Conservation (phyloP, 163 green algal species). For the Smithsoniella earleae region DNA sequence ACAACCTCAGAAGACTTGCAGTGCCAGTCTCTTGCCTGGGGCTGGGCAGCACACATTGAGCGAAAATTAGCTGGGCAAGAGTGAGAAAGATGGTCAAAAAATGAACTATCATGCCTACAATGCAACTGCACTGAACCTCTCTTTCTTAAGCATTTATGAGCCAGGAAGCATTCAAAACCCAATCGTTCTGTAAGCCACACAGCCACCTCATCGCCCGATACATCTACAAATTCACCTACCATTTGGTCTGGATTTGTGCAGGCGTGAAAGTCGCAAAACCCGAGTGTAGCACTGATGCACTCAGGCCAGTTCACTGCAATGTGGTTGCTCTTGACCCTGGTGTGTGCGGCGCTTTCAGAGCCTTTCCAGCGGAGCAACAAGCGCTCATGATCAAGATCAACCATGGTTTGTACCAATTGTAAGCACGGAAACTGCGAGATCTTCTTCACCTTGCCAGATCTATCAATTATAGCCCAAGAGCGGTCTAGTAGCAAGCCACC, state of each 20-base stretch:
- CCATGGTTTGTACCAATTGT: neutral
- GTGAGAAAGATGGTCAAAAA: too few relatives aligned
- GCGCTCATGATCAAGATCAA: neutral
- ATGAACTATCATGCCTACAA: too few relatives aligned
- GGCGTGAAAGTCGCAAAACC: too few relatives aligned
- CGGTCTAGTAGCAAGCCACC: slow-evolving; percentile 74
- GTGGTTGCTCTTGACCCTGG: neutral
- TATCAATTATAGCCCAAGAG: slow-evolving; percentile 70
- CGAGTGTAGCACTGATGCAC: too few relatives aligned
- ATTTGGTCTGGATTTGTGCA: neutral
- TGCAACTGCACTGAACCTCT: too few relatives aligned
- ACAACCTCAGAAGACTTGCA: too few relatives aligned
- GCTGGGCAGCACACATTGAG: neutral
- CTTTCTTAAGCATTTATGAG: neutral
- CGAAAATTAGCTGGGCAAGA: neutral
- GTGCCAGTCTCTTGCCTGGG: neutral
- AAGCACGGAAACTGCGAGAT: neutral
- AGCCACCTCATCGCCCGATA: neutral
- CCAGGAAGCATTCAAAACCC: neutral
- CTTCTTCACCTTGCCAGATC: slow-evolving; percentile 46
- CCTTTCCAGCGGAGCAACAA: neutral
- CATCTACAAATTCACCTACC: neutral
- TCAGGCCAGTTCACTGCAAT: neutral
- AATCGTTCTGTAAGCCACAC: neutral
- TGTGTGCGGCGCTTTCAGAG: neutral